phyloP scores from a whole-genome alignment of 1,284 basidiomycete genomes.

The Chalciporus sp. region DNA sequence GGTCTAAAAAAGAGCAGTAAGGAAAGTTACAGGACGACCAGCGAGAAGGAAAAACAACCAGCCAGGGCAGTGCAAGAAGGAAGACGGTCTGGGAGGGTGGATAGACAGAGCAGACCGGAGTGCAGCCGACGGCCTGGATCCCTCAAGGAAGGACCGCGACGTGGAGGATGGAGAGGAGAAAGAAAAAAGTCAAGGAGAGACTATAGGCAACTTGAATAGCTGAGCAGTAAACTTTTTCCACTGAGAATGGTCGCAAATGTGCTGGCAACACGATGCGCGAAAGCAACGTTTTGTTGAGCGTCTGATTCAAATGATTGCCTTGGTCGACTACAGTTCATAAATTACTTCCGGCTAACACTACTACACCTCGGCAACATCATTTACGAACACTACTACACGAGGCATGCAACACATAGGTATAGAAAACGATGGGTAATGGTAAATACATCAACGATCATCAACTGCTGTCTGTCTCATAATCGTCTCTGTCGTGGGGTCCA shows the following conservation, averaged over 20 bases:
- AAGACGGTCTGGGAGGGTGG: conserved; percentile 6
- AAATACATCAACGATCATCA: conserved; percentile 5
- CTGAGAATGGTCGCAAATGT: conserved; percentile 4
- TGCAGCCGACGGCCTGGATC: conserved; percentile 14
- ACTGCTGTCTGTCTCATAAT: conserved; percentile 31
- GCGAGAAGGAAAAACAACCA: conserved; percentile 17
- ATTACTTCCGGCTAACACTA: conserved; percentile 5
- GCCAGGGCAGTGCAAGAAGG: conserved; percentile 19
- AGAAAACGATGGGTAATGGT: not conserved
- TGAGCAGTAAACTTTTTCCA: not conserved
- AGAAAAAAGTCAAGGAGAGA: conserved; percentile 1
- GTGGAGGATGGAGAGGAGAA: not conserved
- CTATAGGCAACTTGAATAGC: not conserved
- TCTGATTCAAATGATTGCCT: not conserved
- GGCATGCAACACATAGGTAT: not conserved
- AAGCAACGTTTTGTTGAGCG: conserved; percentile 5
- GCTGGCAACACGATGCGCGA: conserved; percentile 7
- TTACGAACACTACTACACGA: not conserved
- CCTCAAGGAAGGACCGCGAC: conserved; percentile 13
- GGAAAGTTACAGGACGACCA: conserved; percentile 20
- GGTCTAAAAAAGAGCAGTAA: conserved; percentile 1
- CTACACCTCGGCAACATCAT: not conserved
- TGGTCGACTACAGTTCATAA: not conserved
- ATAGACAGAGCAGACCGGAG: conserved; percentile 4
- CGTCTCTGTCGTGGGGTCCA: conserved; percentile 28